Conservation (phyloP, 305 asterid genomes). For the Fraxinus angustifolia region DNA sequence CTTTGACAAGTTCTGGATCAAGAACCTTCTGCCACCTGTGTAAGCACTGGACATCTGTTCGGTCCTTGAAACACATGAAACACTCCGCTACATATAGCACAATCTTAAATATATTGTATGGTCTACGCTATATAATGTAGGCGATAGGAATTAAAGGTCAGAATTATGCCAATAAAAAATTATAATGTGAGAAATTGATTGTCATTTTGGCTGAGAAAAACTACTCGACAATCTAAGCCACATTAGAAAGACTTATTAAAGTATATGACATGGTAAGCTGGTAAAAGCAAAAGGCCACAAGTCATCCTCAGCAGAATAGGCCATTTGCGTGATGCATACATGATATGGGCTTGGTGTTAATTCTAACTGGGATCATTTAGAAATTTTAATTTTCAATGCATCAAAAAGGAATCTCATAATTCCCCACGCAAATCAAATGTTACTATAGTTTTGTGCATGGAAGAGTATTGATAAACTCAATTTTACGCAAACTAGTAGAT, state of each 20-base stretch:
- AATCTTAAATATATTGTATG: conserved; percentile 8
- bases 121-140: conserved; percentile 13
- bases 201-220: not conserved
- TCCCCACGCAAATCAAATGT: not conserved
- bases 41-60: conserved; percentile 97
- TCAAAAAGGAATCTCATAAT: not conserved
- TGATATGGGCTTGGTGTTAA: not conserved
- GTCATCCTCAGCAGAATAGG: not conserved
- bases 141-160: conserved; percentile 7
- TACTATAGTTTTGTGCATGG: not conserved
- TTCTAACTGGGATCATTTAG: not conserved
- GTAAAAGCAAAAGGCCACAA: not conserved
- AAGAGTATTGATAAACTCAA: not conserved
- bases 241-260: not conserved
- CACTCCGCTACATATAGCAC: conserved; percentile 56
- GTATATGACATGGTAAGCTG: not conserved
- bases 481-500: not conserved
- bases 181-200: not conserved
- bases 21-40: conserved; percentile 99
- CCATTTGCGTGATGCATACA: not conserved
- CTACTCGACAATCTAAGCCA: not conserved
- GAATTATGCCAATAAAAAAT: conserved; percentile 2
- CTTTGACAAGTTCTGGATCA: conserved; percentile 98
- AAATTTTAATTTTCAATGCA: not conserved
- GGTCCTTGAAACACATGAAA: conserved; percentile 81